Evolutionary conservation across 176 grass and related monocot species (phyloP).

Genomic region (Lolium multiflorum): DNA sequence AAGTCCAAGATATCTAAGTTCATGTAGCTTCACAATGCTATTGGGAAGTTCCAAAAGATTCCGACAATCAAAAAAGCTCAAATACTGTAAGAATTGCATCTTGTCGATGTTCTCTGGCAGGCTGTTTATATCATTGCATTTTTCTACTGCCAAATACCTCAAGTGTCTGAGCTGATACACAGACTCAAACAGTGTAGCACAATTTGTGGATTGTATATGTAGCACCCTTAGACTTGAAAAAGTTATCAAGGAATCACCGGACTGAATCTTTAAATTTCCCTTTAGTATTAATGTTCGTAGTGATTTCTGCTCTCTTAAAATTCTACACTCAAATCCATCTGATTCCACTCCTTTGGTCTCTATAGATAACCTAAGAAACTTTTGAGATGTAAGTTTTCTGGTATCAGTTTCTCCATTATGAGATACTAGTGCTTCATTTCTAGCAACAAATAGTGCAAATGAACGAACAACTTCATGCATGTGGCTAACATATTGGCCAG

Average conservation of each 20-base stretch:
- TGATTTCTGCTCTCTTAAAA: not conserved
- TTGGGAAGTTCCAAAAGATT: not conserved
- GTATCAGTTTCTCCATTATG: not conserved
- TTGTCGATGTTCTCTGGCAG: not conserved
- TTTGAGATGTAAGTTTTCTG: not conserved
- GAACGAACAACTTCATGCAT: not conserved
- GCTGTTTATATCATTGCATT: not conserved
- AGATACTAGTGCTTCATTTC: not conserved
- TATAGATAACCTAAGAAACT: not conserved
- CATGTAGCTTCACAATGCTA: not conserved
- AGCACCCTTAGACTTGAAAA: not conserved
- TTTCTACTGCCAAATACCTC: not conserved
- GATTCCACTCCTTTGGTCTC: not conserved
- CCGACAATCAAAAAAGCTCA: not conserved
- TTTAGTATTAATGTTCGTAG: not conserved
- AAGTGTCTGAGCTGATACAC: not conserved
- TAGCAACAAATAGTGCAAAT: not conserved
- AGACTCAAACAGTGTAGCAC: too few relatives aligned
- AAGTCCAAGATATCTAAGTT: constrained; percentile 8
- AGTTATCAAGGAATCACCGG: not conserved
- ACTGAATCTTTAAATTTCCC: not conserved
- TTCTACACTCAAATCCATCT: not conserved
- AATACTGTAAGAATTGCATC: not conserved
- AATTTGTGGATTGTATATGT: not conserved
- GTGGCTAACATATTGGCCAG: not conserved